Evolutionary conservation across 2,329 filamentous ascomycete genomes (phyloP), one percentile per base, ranked within the genome.

Genomic region (Metarhizium robertsii): DNA sequence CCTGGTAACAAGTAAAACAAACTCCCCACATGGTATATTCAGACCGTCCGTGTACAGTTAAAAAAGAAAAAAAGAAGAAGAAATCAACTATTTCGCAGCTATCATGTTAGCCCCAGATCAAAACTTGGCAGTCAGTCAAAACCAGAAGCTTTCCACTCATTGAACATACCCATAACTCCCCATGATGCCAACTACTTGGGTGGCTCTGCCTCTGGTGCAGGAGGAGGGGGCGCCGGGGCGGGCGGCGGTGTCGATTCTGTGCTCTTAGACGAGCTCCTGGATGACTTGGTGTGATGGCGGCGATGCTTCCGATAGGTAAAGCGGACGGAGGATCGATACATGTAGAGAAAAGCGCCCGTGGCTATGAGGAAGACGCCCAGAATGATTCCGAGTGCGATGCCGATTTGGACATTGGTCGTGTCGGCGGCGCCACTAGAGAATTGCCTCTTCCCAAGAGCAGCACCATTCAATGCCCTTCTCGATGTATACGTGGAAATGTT

Each of bases 361-460:
- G 63, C 69, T 16, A 68, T 61, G 55, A 78, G 54, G 55, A 77
- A 77, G 20, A 69, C 61, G 30, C 68, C 67, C 20, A 76, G 63
- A 4, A 72, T 63, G 45, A 77, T 63, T 56, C 71, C 74, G 48
- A 77, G 69, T 3, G 73, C 67, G 56, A 75, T 65, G 54, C 74
- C 74, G 54, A 75, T 76, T 38, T 69, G 73, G 53, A 68, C 66
- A 60, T 75, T 73, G 38, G 67, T 69, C 43, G 71, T 68, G 16
- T 69, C 61, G 49, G 60, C 53, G 5, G 63, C 59, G 47, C 63
- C 61, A 38, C 58, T 57, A 38, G 65, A 65, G 55, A 65, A 64
- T 52, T 68, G 66, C 16, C 65, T 62, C 50, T 58, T 59, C n/a
- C 50, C 30, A 30, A 62, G 38, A 8, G 14, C 52, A 20, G 18